Percentiles rank a stretch among this genome's conserved stretches.
Evolutionary conservation across 495 filamentous ascomycete genomes (phyloP).

Genomic region (Parathielavia hyrcaniae): DNA sequence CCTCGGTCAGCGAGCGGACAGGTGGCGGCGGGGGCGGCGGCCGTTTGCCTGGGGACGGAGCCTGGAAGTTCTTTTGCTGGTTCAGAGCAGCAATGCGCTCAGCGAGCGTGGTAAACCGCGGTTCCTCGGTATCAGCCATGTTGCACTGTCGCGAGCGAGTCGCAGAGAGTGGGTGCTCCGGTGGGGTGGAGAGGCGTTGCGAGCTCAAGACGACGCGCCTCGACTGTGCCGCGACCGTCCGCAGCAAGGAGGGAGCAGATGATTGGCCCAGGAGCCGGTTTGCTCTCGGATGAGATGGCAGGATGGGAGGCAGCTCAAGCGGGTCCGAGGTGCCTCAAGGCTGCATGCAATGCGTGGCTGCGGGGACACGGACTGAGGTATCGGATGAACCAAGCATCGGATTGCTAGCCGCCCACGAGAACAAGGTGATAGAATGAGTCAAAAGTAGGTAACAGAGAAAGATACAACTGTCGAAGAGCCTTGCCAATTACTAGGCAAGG

Average conservation of each 20-base stretch:
- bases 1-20: slow-evolving; percentile 21
- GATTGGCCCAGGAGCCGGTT: background rate
- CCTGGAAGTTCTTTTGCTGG: slow-evolving; percentile 45
- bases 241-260: background rate
- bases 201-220: background rate
- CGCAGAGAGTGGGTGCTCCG: background rate
- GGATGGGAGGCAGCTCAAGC: background rate
- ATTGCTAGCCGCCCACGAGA: no score
- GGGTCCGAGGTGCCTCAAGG: background rate
- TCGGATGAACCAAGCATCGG: no score
- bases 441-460: background rate
- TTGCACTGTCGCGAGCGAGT: background rate
- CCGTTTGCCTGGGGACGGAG: slow-evolving; percentile 37
- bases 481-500: no score
- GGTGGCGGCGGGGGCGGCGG: slow-evolving; percentile 48
- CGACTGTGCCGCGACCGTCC: background rate
- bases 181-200: slow-evolving; percentile 2
- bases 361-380: background rate
- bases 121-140: slow-evolving; percentile 52
- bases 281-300: background rate
- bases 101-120: slow-evolving; percentile 48
- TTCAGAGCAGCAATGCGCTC: slow-evolving; percentile 54
- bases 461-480: background rate
- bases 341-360: background rate
- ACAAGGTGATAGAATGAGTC: background rate